phyloP scores from a whole-genome alignment of 257 asterid species.

The Nicotiana knightiana region DNA sequence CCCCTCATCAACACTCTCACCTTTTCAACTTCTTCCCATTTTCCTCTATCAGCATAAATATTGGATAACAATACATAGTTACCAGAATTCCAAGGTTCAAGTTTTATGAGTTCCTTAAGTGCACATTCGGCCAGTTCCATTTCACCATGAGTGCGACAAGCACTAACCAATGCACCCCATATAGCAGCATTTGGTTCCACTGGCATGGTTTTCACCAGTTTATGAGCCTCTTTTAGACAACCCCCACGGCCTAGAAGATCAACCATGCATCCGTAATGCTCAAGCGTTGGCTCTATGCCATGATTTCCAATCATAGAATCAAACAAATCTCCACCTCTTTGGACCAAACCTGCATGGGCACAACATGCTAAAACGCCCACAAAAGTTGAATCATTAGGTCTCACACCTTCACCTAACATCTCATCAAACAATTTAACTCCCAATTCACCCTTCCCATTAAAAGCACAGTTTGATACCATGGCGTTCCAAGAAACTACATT shows the following conservation, averaged over 20 bases:
- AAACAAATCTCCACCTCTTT: conserved; percentile 30
- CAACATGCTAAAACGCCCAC: conserved; percentile 38
- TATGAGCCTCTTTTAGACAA: conserved; percentile 32
- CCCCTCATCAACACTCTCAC: conserved; percentile 32
- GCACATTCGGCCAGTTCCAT: conserved; percentile 36
- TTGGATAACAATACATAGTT: conserved; percentile 41
- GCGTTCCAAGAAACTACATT: conserved; percentile 41
- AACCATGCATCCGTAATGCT: conserved; percentile 48
- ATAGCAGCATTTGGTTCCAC: conserved; percentile 36
- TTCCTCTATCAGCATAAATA: conserved; percentile 41
- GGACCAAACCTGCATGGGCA: conserved; percentile 35
- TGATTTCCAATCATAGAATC: conserved; percentile 18
- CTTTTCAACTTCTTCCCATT: conserved; percentile 41
- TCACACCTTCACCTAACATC: conserved; percentile 24
- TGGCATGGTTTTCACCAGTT: conserved; percentile 32
- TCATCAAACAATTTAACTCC: conserved; percentile 36
- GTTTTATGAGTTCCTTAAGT: conserved; percentile 29
- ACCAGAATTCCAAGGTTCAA: conserved; percentile 45
- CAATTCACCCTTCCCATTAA: conserved; percentile 31
- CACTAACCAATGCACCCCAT: conserved; percentile 45
- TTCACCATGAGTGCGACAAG: conserved; percentile 33
- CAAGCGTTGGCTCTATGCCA: conserved; percentile 23
- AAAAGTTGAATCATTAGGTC: conserved; percentile 34
- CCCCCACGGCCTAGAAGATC: conserved; percentile 47
- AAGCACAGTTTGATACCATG: conserved; percentile 31